Evolutionary conservation across 176 grass and related monocot genomes (phyloP), one percentile per base, ranked within the genome.

Genomic region (Luzula sylvatica): DNA sequence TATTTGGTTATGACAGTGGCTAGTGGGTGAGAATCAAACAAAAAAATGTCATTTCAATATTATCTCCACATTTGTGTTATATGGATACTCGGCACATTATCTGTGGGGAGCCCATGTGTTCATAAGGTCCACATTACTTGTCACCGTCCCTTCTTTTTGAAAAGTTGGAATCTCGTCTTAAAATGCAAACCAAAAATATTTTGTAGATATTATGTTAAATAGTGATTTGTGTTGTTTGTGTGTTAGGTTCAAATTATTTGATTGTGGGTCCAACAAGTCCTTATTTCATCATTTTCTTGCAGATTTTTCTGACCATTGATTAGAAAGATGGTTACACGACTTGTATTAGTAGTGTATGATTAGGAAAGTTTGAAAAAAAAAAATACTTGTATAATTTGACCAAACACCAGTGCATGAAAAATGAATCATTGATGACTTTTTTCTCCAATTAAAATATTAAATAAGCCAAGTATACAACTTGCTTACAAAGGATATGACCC

Each of bases 161-260:
- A 63, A 63, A 48, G 42, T 49, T 64, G 59, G 59, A 64, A 49
- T 64, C 59, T 49, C 39, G 45, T 25, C 9, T 7, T 35, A 35
- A 35, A 35, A 7, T 35, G 9, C 5, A 35, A 32, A 35, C 5
- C 5, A 7, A 35, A 9, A 9, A 35, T 35, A 9, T 28, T 47
- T 62, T 3, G 58, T n/a, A 23, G 45, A n/a, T 62, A 13, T 18
- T 20, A 27, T 55, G 27, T 28, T n/a, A 28, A 26, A 20, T 38
- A 38, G 3, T 35, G 30, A 35, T 35, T 35, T 35, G 0, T 35
- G 30, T 32, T 4, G 29, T 32, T 3, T 32, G 30, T 35, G n/a
- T n/a, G n/a, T n/a, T n/a, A n/a, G n/a, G n/a, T n/a, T n/a, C n/a
- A n/a, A n/a, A n/a, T n/a, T n/a, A n/a, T n/a, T n/a, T n/a, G n/a